These are phyloP conservation scores for Coemansia asiatica DNA, from an alignment of 192 early-diverging fungal species.

Conservation along the genomic window DNA sequence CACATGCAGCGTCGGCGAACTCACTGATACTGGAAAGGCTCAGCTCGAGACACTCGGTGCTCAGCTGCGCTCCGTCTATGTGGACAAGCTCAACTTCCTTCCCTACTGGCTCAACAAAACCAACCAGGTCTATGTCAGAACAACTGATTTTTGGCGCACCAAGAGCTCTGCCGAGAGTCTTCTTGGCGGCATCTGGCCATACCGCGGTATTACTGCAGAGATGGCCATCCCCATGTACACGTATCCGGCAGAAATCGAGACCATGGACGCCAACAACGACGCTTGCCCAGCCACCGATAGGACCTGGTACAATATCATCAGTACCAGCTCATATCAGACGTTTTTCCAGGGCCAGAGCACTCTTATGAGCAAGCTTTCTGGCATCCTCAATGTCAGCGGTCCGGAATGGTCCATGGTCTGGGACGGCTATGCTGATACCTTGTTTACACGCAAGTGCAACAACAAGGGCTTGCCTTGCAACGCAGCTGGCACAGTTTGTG, in stretches of 20 bases:
- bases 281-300: slow-evolving; percentile 42
- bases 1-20: slow-evolving; percentile 58
- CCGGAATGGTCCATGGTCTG: slow-evolving; percentile 24
- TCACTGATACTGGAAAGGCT: slow-evolving; percentile 61
- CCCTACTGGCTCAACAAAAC: slow-evolving; percentile 35
- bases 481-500: slow-evolving; percentile 16
- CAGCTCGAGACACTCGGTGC: slow-evolving; percentile 54
- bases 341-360: slow-evolving; percentile 38
- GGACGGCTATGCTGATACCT: slow-evolving; percentile 39
- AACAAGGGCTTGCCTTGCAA: slow-evolving; percentile 27
- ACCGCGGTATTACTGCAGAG: slow-evolving; percentile 14
- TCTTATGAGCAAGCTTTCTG: slow-evolving; percentile 37
- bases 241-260: slow-evolving; percentile 54
- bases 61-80: slow-evolving; percentile 52
- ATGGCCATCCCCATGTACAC: slow-evolving; percentile 47
- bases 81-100: slow-evolving; percentile 54
- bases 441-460: slow-evolving; percentile 46
- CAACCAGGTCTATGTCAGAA: slow-evolving; percentile 57
- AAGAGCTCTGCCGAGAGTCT: slow-evolving; percentile 56
- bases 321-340: slow-evolving; percentile 20
- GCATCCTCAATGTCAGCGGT: slow-evolving; percentile 33
- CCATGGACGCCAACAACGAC: slow-evolving; percentile 44
- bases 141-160: slow-evolving; percentile 63
- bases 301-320: slow-evolving; percentile 5
- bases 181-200: slow-evolving; percentile 52